Percentiles rank a stretch among this genome's conserved stretches.
Evolutionary conservation across 2,329 filamentous ascomycete genomes (phyloP).

Genomic region (Colletotrichum graminicola): DNA sequence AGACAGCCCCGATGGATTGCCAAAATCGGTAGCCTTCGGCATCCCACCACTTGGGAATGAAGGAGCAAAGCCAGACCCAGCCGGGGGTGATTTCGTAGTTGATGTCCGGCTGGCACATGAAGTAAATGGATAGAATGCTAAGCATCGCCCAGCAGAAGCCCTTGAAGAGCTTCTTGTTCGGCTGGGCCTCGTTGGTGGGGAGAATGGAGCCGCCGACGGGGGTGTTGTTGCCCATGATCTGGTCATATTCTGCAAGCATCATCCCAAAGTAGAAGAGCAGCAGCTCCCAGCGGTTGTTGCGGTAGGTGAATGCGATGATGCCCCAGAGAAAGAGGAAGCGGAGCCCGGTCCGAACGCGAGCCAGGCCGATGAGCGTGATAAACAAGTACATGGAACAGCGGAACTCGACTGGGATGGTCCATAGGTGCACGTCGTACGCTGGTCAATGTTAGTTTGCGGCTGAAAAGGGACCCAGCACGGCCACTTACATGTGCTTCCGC

Average conservation of each 20-base stretch:
- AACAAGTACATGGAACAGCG: constrained; percentile 70
- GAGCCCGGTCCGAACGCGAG: constrained; percentile 57
- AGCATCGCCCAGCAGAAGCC: constrained; percentile 52
- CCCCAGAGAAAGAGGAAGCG: constrained; percentile 58
- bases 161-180: constrained; percentile 17
- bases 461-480: constrained; percentile 29
- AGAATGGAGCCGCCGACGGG: constrained; percentile 43
- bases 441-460: constrained; percentile 44
- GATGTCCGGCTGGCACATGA: constrained; percentile 62
- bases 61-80: constrained; percentile 61
- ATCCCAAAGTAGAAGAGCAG: constrained; percentile 62
- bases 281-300: constrained; percentile 66
- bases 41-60: constrained; percentile 63
- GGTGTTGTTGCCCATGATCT: constrained; percentile 58
- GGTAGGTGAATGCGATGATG: constrained; percentile 60
- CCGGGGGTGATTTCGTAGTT: constrained; percentile 60
- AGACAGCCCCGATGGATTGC: constrained; percentile 65
- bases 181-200: constrained; percentile 44
- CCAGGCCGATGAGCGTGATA: constrained; percentile 63
- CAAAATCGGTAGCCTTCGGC: constrained; percentile 67
- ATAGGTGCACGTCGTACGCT: constrained; percentile 69
- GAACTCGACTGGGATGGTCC: constrained; percentile 74
- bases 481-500: constrained; percentile 58
- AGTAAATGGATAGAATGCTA: constrained; percentile 65
- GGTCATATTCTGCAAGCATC: constrained; percentile 66